phyloP scores from a whole-genome alignment of 2,329 filamentous ascomycete species.

The Xylaria sp. region DNA sequence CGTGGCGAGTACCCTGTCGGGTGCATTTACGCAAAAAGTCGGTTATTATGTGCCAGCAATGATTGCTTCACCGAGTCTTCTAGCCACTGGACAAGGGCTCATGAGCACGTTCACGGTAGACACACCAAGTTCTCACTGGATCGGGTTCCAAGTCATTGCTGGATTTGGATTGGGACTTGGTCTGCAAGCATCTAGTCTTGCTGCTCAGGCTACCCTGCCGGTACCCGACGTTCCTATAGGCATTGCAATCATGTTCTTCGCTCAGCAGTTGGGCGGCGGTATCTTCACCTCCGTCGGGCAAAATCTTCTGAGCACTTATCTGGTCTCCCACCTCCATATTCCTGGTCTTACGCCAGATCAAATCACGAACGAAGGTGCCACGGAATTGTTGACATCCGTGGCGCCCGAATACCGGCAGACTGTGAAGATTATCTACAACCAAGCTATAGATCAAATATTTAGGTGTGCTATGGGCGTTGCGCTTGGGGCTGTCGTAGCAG shows the following conservation, averaged over 20 bases:
- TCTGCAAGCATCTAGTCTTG: constrained; percentile 67
- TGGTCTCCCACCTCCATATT: constrained; percentile 48
- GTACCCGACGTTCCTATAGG: constrained; percentile 58
- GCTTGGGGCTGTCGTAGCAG: constrained; percentile 60
- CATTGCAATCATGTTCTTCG: constrained; percentile 58
- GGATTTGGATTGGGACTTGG: constrained; percentile 69
- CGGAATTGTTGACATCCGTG: constrained; percentile 63
- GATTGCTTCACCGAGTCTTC: constrained; percentile 61
- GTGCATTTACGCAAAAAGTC: constrained; percentile 60
- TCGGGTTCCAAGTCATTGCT: constrained; percentile 67
- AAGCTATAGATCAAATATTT: constrained; percentile 63
- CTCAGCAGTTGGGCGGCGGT: constrained; percentile 58
- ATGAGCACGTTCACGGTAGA: constrained; percentile 64
- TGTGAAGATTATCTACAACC: constrained; percentile 67
- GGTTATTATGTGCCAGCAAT: constrained; percentile 71
- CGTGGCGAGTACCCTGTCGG: constrained; percentile 60
- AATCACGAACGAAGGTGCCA: constrained; percentile 55
- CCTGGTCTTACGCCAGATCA: constrained; percentile 50
- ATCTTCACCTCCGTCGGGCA: constrained; percentile 59
- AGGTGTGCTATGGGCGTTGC: constrained; percentile 65
- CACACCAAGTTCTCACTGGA: constrained; percentile 64
- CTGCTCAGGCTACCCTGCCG: constrained; percentile 57
- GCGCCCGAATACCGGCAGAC: constrained; percentile 54
- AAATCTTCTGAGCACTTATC: constrained; percentile 53
- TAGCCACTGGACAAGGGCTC: constrained; percentile 65